Percentiles rank a stretch among this genome's conserved stretches.
Conservation (phyloP, 306 rosid genomes). For the Fragaria iinumae region DNA sequence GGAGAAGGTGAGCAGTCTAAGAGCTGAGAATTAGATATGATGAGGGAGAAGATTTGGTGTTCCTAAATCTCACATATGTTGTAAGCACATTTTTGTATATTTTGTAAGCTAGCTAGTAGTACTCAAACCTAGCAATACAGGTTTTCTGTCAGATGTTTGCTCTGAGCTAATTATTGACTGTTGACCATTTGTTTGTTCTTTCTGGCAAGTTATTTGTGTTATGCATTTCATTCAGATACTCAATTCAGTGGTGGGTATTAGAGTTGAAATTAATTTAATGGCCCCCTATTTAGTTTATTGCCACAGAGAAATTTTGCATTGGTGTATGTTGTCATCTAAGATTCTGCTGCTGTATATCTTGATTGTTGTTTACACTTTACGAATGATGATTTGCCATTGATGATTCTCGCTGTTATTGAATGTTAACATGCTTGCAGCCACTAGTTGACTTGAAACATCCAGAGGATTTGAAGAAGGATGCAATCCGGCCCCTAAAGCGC, state of each 20-base stretch:
- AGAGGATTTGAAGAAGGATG: constrained; percentile 70
- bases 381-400: background rate
- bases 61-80: background rate
- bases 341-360: background rate
- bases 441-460: constrained; percentile 61
- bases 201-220: background rate
- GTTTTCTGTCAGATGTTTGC: background rate
- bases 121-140: background rate
- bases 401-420: constrained; percentile 19
- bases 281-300: background rate
- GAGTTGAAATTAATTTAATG: background rate
- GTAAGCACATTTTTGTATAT: background rate
- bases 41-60: background rate
- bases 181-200: background rate
- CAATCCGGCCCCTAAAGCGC: constrained; percentile 64
- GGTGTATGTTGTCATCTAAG: background rate
- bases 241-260: background rate
- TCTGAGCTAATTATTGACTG: background rate
- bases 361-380: background rate
- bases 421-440: constrained; percentile 62
- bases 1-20: background rate
- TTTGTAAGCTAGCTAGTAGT: background rate
- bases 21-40: background rate
- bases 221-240: background rate
- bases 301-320: background rate